Evolutionary conservation across 257 asterid genomes (phyloP), one percentile per base, ranked within the genome.

Genomic region (Scutellaria minor): DNA sequence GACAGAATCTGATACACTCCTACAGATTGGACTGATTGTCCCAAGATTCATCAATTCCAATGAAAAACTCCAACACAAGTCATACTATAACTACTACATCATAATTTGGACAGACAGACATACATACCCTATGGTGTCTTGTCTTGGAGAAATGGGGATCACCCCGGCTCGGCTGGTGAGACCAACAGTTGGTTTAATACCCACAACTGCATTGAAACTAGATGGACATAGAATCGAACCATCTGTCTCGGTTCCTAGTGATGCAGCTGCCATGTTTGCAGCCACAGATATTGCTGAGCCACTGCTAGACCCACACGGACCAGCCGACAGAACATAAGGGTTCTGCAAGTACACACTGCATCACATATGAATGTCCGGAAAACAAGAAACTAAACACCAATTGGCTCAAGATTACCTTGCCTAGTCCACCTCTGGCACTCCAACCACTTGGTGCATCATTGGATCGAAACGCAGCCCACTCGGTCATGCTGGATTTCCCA

Each of bases 221-320:
- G 85, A 83, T 7, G 96, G 93, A 72, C 91, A 87, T 74, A 89
- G 58, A 55, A 85, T 84, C 46, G 96, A 89, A 12, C 92, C 96
- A 51, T 81, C 94, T 0, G 96, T 89, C 78, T 89, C 96, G 0
- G 92, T 85, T 13, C 96, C 96, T 44, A 89, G 42, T 5, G 96
- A 85, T 12, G 83, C 92, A 56, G 81, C 73, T 8, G 50, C 96
- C 94, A 87, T 78, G 79, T 87, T 85, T 72, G 96, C 86, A 31
- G 96, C 92, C 11, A 87, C 89, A 54, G 96, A 87, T 74, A 87
- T 87, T 71, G 94, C 96, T 15, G 94, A 87, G 64, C 92, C 94
- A 42, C 86, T 87, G 81, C 94, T 90, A 5, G 94, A 90, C 51
- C 94, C 94, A 65, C 89, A 80, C 9, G 92, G 86, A 78, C 69